Base-by-base conservation (phyloP, 2,329 filamentous ascomycete genomes). In the Aspergillus flavus region DNA sequence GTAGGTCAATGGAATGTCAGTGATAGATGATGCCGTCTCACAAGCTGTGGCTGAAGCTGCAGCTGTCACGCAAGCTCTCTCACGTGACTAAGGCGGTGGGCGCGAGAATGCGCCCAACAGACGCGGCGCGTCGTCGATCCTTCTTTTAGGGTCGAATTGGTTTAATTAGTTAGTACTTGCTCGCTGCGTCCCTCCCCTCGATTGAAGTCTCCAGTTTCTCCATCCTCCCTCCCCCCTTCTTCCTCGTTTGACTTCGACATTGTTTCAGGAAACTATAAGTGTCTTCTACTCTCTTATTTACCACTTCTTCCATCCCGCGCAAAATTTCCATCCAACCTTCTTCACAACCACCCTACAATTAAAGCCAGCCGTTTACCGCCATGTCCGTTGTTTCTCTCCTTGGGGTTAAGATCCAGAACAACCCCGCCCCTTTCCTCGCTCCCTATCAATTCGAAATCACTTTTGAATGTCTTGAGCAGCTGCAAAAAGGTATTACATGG, bases 391-490 rank as follows among this genome's bases (percentile, higher is more conserved):
- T 99, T 68, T 96, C 94, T 71, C 89, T 99, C 64, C 88, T 99
- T 70, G 94, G 94, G 76, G 95, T 99, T 74, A 92, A 95, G 80
- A 92, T 99, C 72, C 86, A 93, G 78, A 98, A 99, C 87, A 99
- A 99, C 83, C 95, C 95, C 75, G 94, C 95, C 74, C 89, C 91
- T 72, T 98, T 99, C 82, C 91, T 89, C 73, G 91, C 94, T 78
- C 89, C 93, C 60, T 99, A 99, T 79, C 89, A 95, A 79, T 97
- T 99, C 72, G 94, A 99, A 81, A 98, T 99, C 78, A 99, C 95
- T 21, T 99, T 99, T 68, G 95, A 99, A 81, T 98, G 95, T 75
- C 88, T 98, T 28, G 95, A 99, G 83, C 88, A 91, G 71, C 87
- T 99, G 45, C 92, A 96, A 78, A 97, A 97, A 82, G 94, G 93